phyloP scores from a whole-genome alignment of 257 asterid species.

The Knoxia roxburghii region DNA sequence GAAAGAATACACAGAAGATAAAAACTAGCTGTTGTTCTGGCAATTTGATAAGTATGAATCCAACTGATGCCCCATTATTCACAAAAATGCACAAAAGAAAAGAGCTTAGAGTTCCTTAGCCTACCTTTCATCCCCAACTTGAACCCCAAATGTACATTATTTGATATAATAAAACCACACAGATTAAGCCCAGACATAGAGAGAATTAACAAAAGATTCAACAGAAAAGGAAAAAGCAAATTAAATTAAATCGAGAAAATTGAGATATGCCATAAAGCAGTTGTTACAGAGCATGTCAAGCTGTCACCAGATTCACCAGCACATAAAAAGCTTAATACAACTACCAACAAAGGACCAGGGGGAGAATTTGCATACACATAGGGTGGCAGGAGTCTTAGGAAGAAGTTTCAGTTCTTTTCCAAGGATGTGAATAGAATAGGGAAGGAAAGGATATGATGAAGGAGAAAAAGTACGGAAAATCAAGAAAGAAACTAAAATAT shows the following conservation, averaged over 20 bases:
- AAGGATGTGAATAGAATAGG: background rate
- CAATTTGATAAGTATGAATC: too few relatives aligned
- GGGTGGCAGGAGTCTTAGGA: background rate
- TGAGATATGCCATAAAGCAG: background rate
- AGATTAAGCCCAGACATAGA: background rate
- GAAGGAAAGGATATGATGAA: background rate
- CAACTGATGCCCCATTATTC: background rate
- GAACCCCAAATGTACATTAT: background rate
- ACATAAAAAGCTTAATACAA: background rate
- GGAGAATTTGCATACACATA: background rate
- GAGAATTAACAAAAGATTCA: background rate
- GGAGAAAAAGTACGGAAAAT: background rate
- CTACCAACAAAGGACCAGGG: background rate
- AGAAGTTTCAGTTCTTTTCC: background rate
- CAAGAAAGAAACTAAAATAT: background rate
- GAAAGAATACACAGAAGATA: background rate
- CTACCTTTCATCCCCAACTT: background rate
- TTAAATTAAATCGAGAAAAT: background rate
- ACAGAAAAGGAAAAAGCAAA: background rate
- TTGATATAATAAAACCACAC: background rate
- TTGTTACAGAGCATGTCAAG: background rate
- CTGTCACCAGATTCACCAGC: background rate
- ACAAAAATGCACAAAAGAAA: background rate
- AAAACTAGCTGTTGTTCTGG: too few relatives aligned
- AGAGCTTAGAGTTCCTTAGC: background rate